Percentiles rank a stretch among this genome's conserved stretches.
Conservation (phyloP, 2,329 filamentous ascomycete species). For the Aphanocladium album region DNA sequence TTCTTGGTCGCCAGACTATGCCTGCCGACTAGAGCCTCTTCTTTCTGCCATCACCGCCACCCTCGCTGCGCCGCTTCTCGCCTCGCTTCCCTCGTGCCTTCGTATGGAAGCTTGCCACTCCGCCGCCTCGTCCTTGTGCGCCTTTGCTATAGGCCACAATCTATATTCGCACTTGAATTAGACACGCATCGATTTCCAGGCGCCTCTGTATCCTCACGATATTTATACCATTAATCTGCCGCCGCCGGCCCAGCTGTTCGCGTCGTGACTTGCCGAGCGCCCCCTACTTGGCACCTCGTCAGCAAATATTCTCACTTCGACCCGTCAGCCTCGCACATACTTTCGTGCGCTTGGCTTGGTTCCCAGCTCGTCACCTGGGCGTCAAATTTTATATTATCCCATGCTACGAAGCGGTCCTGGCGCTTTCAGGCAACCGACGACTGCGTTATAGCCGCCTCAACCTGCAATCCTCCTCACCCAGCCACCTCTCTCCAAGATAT, state of each 20-base stretch:
- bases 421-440: conserved; percentile 12
- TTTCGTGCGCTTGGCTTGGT: not conserved
- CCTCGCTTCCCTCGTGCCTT: not conserved
- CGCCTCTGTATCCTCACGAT: conserved; percentile 1
- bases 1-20: conserved; percentile 3
- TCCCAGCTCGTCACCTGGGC: not conserved
- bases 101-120: not conserved
- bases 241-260: not conserved
- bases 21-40: conserved; percentile 2
- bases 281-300: not conserved
- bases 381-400: not conserved
- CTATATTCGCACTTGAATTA: not conserved
- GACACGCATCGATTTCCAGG: conserved; percentile 5
- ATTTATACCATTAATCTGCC: not conserved
- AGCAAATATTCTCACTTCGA: not conserved
- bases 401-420: conserved; percentile 5
- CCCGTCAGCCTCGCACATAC: not conserved
- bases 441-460: not conserved
- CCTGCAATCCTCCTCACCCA: conserved; percentile 12
- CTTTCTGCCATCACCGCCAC: not conserved
- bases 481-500: conserved; percentile 42
- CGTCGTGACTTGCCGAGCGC: not conserved
- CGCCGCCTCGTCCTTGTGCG: conserved; percentile 3
- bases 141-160: conserved; percentile 2
- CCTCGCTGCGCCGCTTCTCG: not conserved